phyloP scores from a whole-genome alignment of 179 eudicot genomes.

The Beta macrorhiza region DNA sequence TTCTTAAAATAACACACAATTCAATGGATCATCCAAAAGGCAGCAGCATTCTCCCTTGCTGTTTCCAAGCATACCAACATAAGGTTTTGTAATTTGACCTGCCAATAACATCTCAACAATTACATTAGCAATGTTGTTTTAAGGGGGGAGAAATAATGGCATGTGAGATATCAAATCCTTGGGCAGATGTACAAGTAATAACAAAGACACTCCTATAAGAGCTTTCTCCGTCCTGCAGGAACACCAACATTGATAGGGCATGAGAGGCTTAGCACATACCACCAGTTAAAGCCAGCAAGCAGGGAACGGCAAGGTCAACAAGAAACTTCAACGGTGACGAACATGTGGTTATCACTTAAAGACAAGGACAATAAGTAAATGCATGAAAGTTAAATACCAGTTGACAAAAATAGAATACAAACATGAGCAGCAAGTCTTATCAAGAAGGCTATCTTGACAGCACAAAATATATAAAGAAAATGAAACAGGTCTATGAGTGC shows the following conservation, averaged over 20 bases:
- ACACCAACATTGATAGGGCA: conserved; percentile 20
- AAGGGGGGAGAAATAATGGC: background rate
- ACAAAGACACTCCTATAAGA: background rate
- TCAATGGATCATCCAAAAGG: conserved; percentile 22
- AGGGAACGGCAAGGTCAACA: conserved; percentile 4
- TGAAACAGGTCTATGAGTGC: conserved; percentile 32
- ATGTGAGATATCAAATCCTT: conserved; percentile 5
- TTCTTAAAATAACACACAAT: background rate
- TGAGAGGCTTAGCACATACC: conserved; percentile 17
- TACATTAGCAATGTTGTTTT: conserved; percentile 23
- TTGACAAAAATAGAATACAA: conserved; percentile 27
- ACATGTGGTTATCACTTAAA: conserved; percentile 11
- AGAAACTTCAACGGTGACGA: conserved; percentile 11
- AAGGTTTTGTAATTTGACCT: conserved; percentile 27
- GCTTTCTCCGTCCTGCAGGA: conserved; percentile 27
- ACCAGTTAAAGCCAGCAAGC: conserved; percentile 17
- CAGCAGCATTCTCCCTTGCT: conserved; percentile 27
- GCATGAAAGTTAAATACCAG: conserved; percentile 21
- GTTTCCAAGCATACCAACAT: conserved; percentile 31
- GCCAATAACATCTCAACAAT: conserved; percentile 37
- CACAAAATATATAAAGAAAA: conserved; percentile 23
- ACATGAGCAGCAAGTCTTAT: conserved; percentile 22
- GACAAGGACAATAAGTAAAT: background rate
- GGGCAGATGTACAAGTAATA: background rate
- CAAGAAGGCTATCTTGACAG: conserved; percentile 23